These are phyloP conservation scores for Fomitopsis betulina DNA, from an alignment of 1,284 basidiomycete species.

Conservation along the genomic window DNA sequence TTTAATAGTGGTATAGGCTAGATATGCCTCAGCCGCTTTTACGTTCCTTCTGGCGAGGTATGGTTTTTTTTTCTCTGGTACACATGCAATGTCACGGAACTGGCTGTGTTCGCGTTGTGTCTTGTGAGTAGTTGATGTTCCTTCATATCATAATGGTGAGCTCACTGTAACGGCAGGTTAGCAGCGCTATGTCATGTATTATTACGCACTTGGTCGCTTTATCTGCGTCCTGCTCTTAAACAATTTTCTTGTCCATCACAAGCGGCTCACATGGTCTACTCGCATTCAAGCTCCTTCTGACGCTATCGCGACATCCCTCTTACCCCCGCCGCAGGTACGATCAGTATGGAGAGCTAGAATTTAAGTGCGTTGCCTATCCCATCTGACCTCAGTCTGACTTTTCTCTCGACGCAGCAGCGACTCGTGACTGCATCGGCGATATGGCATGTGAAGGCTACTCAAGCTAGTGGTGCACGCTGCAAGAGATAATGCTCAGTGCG, in stretches of 20 bases:
- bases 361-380: background rate
- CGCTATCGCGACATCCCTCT: background rate
- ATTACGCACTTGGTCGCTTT: background rate
- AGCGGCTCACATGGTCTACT: background rate
- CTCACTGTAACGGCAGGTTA: background rate
- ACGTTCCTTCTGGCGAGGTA: background rate
- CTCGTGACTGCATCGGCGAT: background rate
- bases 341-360: background rate
- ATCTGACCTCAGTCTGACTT: background rate
- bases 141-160: background rate
- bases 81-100: background rate
- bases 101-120: background rate
- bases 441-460: background rate
- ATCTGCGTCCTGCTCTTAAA: background rate
- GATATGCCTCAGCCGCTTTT: background rate
- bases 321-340: background rate
- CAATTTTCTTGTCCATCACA: background rate
- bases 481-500: too few relatives aligned
- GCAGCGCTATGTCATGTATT: background rate
- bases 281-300: background rate
- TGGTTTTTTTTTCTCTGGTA: background rate
- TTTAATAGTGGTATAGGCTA: conserved; percentile 2
- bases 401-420: background rate
- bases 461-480: too few relatives aligned
- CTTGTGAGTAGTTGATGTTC: background rate